Evolutionary conservation across 148 eudicot species (phyloP).

Genomic region (Suaeda aralocaspica): DNA sequence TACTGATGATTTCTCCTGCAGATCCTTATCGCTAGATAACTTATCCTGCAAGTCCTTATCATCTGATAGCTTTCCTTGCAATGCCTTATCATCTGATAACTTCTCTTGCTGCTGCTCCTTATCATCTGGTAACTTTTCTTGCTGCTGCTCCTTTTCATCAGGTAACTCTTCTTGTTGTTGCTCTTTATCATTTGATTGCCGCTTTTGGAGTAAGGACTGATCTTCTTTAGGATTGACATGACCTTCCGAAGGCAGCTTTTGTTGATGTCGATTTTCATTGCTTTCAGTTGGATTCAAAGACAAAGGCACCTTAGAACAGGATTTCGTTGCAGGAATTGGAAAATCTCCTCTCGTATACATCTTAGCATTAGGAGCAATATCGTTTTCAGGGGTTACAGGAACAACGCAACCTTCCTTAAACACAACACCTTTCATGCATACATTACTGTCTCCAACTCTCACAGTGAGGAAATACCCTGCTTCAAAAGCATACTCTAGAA

Average conservation of each 20-base stretch:
- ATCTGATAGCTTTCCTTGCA: neutral
- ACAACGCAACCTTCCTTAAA: slow-evolving; percentile 36
- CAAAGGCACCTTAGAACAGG: slow-evolving; percentile 4
- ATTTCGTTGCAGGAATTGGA: slow-evolving; percentile 24
- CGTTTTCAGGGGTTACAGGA: slow-evolving; percentile 44
- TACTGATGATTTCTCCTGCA: neutral
- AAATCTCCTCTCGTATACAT: slow-evolving; percentile 34
- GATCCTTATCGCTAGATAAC: neutral
- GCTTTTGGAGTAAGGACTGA: neutral
- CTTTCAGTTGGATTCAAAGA: neutral
- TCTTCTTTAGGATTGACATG: neutral
- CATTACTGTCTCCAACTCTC: slow-evolving; percentile 23
- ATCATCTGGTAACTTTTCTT: slow-evolving; percentile 3
- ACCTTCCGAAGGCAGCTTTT: neutral
- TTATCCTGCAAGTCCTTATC: slow-evolving; percentile 2
- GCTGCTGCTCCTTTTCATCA: slow-evolving; percentile 6
- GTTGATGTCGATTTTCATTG: neutral
- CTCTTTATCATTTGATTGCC: neutral
- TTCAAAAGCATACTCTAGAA: slow-evolving; percentile 44
- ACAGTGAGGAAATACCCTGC: slow-evolving; percentile 49
- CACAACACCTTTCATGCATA: slow-evolving; percentile 38
- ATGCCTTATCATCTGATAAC: neutral
- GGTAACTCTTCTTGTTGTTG: neutral
- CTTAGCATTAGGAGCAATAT: slow-evolving; percentile 41
- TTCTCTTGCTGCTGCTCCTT: neutral